phyloP scores from a whole-genome alignment of 495 filamentous ascomycete genomes.

The Aspergillus baeticus region DNA sequence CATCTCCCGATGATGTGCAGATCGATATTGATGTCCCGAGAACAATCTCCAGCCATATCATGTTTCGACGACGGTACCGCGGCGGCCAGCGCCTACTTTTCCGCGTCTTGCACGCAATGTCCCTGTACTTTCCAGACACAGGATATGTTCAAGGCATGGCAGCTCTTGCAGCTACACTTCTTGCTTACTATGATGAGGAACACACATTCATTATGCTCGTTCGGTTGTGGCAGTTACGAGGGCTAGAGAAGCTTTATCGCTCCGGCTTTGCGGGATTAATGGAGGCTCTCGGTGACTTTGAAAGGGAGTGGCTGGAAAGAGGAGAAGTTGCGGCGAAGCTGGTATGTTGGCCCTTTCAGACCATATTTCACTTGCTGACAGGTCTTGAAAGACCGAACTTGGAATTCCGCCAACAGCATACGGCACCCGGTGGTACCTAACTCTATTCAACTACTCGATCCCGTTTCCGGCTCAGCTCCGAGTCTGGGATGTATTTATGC shows the following conservation, averaged over 20 bases:
- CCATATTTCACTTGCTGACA: slow-evolving; percentile 6
- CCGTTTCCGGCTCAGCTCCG: slow-evolving; percentile 96
- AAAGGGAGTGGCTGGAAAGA: slow-evolving; percentile 76
- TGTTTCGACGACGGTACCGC: slow-evolving; percentile 92
- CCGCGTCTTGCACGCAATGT: slow-evolving; percentile 86
- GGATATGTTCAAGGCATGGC: slow-evolving; percentile 99
- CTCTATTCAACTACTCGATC: slow-evolving; percentile 95
- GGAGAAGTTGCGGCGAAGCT: slow-evolving; percentile 75
- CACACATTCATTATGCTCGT: slow-evolving; percentile 93
- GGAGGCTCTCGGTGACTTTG: slow-evolving; percentile 83
- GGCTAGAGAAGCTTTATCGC: slow-evolving; percentile 80
- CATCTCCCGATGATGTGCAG: slow-evolving; percentile 89
- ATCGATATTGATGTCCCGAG: slow-evolving; percentile 97
- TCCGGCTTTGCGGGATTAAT: slow-evolving; percentile 86
- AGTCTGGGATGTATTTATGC: slow-evolving; percentile 98
- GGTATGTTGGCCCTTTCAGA: slow-evolving; percentile 51
- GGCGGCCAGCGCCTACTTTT: slow-evolving; percentile 91
- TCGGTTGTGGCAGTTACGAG: slow-evolving; percentile 83
- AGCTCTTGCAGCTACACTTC: slow-evolving; percentile 82
- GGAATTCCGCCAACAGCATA: slow-evolving; percentile 86
- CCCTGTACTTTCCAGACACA: slow-evolving; percentile 84
- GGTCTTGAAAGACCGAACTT: slow-evolving; percentile 61
- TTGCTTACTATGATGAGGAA: slow-evolving; percentile 97
- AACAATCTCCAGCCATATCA: slow-evolving; percentile 94
- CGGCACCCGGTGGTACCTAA: slow-evolving; percentile 96